Conservation (phyloP, 2,329 filamentous ascomycete genomes). For the Cladosporium sp. region DNA sequence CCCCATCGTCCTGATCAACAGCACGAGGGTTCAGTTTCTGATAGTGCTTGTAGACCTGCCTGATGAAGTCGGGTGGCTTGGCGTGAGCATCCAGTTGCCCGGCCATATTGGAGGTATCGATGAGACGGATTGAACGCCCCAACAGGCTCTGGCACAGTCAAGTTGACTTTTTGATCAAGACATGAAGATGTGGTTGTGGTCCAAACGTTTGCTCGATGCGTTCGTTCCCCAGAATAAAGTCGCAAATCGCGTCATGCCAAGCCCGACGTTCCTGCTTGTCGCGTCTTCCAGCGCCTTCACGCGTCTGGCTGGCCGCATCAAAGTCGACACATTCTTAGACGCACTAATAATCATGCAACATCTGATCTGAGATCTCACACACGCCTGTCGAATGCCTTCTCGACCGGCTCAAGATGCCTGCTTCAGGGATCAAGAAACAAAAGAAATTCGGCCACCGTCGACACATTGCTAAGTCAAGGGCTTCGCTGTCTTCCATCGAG, state of each 20-base stretch:
- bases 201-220: too few species aligned
- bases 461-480: conserved; percentile 6
- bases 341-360: background rate
- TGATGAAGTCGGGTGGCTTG: conserved; percentile 65
- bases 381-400: background rate
- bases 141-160: too few species aligned
- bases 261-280: background rate
- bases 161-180: too few species aligned
- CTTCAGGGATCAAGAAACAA: conserved; percentile 7
- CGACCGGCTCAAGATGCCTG: background rate
- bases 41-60: conserved; percentile 67
- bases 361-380: background rate
- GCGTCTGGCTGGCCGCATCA: background rate
- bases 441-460: conserved; percentile 5
- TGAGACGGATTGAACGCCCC: too few species aligned
- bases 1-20: background rate
- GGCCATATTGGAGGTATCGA: background rate
- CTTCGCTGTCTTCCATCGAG: background rate
- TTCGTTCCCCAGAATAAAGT: too few species aligned
- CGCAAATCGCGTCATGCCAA: too few species aligned
- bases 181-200: too few species aligned
- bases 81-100: conserved; percentile 63
- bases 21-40: conserved; percentile 40
- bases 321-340: too few species aligned
- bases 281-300: background rate